Evolutionary conservation across 805 yeast species (phyloP).

Genomic region (Wickerhamiella musiphila): DNA sequence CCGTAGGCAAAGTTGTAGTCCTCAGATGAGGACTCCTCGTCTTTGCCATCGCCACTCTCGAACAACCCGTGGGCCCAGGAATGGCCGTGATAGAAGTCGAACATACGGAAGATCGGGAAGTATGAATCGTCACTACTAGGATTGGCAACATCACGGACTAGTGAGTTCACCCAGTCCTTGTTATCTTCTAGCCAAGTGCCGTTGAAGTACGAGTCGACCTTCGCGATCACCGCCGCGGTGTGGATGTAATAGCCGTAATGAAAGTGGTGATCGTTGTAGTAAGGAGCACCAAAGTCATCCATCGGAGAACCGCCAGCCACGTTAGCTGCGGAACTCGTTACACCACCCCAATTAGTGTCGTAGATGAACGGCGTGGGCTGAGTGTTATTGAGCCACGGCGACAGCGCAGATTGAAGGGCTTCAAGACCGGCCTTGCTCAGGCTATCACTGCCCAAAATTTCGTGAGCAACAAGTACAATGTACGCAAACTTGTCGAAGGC

Average conservation of each 20-base stretch:
- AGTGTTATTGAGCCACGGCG: constrained; percentile 46
- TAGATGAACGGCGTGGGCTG: constrained; percentile 63
- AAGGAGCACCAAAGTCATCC: constrained; percentile 60
- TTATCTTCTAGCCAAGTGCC: constrained; percentile 33
- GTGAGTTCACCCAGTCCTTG: constrained; percentile 41
- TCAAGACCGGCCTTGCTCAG: constrained; percentile 37
- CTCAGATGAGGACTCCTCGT: constrained; percentile 57
- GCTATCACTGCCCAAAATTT: constrained; percentile 37
- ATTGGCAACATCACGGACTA: constrained; percentile 54
- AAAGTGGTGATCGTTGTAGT: constrained; percentile 74
- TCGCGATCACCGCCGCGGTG: constrained; percentile 62
- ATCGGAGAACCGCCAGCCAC: constrained; percentile 28
- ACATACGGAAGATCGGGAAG: constrained; percentile 53
- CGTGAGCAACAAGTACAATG: constrained; percentile 56
- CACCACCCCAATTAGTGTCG: constrained; percentile 43
- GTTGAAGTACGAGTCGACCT: constrained; percentile 35
- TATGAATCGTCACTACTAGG: constrained; percentile 33
- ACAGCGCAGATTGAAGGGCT: constrained; percentile 48
- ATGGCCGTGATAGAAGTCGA: constrained; percentile 63
- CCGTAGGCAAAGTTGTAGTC: constrained; percentile 60
- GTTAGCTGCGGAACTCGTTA: constrained; percentile 29
- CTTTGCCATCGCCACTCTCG: constrained; percentile 49
- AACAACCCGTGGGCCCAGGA: constrained; percentile 65
- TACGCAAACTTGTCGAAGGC: constrained; percentile 79
- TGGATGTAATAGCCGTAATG: constrained; percentile 76